phyloP scores from a whole-genome alignment of 352 stramenopile genomes.

The Thraustotheca clavata region DNA sequence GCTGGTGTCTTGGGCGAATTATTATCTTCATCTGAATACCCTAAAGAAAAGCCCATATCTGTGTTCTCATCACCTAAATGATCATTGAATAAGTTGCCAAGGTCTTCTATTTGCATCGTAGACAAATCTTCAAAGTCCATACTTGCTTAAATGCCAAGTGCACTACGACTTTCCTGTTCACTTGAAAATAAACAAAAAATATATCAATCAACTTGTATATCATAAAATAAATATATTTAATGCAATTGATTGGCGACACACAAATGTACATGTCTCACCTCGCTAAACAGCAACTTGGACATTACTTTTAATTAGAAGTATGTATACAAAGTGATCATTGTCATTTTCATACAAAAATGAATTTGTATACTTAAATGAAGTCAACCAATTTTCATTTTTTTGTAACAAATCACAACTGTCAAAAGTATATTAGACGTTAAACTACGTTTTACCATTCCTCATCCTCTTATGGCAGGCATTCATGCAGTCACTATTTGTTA shows the following conservation, averaged over 20 bases:
- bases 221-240: not conserved
- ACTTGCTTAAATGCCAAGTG: not conserved
- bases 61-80: conserved; percentile 35
- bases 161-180: not conserved
- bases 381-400: no score
- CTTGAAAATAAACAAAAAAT: not conserved
- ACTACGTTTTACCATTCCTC: no score
- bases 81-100: conserved; percentile 63
- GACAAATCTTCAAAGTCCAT: conserved; percentile 47
- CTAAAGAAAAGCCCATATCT: conserved; percentile 63
- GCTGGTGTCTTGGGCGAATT: not conserved
- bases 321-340: no score
- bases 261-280: not conserved
- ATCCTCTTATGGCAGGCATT: no score
- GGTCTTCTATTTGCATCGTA: conserved; percentile 60
- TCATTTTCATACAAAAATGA: no score
- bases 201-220: not conserved
- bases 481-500: no score
- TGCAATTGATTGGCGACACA: conserved; percentile 1
- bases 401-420: no score
- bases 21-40: conserved; percentile 44
- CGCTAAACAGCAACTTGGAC: no score
- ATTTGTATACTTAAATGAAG: no score
- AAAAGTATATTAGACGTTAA: no score
- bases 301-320: no score